A percentile compares a stretch with the other conserved stretches of the same genome.
Evolutionary conservation across 331 rosid genomes (phyloP).

Genomic region (Quercus tomentella): DNA sequence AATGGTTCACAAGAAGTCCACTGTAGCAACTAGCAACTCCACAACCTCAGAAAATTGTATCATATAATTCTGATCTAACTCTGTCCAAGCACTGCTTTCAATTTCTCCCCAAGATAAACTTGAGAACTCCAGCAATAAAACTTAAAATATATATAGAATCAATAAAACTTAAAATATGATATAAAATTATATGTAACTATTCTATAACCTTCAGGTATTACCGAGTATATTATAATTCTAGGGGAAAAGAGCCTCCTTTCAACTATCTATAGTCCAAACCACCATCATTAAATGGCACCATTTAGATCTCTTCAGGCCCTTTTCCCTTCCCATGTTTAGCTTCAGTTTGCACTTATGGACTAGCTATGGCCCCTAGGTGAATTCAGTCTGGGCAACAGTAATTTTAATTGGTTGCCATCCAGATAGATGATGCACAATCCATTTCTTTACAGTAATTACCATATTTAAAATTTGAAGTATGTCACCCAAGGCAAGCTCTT

Average conservation of each 20-base stretch:
- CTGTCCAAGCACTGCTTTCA: conserved; percentile 19
- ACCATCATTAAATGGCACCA: conserved; percentile 17
- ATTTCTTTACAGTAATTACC: conserved; percentile 47
- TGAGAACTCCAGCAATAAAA: conserved; percentile 7
- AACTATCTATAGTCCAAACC: conserved; percentile 17
- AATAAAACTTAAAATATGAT: conserved; percentile 3
- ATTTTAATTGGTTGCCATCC: conserved; percentile 82
- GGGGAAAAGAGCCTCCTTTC: conserved; percentile 1
- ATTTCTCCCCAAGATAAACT: conserved; percentile 15
- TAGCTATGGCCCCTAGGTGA: conserved; percentile 13
- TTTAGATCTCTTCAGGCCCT: conserved; percentile 9
- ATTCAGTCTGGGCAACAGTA: conserved; percentile 31
- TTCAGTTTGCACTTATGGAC: neutral
- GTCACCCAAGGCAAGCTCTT: conserved; percentile 54
- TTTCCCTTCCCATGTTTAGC: conserved; percentile 14
- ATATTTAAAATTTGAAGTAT: conserved; percentile 64
- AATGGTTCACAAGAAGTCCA: conserved; percentile 11
- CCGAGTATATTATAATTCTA: conserved; percentile 16
- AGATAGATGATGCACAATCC: conserved; percentile 61
- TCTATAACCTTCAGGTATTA: conserved; percentile 19
- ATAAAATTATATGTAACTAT: neutral
- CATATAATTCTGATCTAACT: conserved; percentile 9
- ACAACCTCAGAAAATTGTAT: conserved; percentile 15
- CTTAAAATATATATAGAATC: neutral
- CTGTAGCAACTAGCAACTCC: conserved; percentile 3